Evolutionary conservation across 257 asterid genomes (phyloP), one percentile per base, ranked within the genome.

Genomic region (Fraxinus quadrangulata): DNA sequence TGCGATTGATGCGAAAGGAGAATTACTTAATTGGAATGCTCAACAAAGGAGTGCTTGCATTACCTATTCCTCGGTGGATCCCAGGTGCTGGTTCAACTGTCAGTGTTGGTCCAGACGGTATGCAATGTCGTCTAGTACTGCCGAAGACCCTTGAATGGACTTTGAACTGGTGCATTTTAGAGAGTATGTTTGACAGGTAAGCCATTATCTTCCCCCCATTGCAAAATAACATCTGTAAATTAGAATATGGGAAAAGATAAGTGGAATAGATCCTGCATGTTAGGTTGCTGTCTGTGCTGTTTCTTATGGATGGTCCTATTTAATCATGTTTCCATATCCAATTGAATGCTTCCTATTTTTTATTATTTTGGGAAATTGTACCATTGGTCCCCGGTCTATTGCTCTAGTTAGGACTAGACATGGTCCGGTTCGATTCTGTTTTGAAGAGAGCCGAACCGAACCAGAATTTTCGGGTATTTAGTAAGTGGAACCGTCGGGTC

Each of bases 21-120:
- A 96, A 96, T 89, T 96, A 96, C 85, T 84, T 96, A 85, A 93
- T 96, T 73, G 99, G 99, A 85, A 96, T 96, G 98, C 89, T 96
- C 77, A 93, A 96, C 87, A 96, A 93, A 88, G 97, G 99, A 23
- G 90, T 93, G 75, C 97, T 96, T 71, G 91, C 99, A 65, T 89
- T 96, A 63, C 97, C 98, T 59, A 88, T 96, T 75, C 90, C 92
- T 67, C 70, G 85, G 76, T 96, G 97, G 98, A 80, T 92, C 71
- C 98, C 97, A 30, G 98, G 97, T 56, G 88, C 94, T 34, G 92
- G 97, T 65, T 86, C 94, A 67, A 76, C 88, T 76, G 87, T 83
- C 77, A 85, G 67, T 51, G 83, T 79, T 74, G 89, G 88, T 24
- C 81, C 87, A 36, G 83, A 84, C 81, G 97, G 92, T 70, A 82